phyloP scores from a whole-genome alignment of 108 stramenopile genomes.

The Schizochytrium sp. region DNA sequence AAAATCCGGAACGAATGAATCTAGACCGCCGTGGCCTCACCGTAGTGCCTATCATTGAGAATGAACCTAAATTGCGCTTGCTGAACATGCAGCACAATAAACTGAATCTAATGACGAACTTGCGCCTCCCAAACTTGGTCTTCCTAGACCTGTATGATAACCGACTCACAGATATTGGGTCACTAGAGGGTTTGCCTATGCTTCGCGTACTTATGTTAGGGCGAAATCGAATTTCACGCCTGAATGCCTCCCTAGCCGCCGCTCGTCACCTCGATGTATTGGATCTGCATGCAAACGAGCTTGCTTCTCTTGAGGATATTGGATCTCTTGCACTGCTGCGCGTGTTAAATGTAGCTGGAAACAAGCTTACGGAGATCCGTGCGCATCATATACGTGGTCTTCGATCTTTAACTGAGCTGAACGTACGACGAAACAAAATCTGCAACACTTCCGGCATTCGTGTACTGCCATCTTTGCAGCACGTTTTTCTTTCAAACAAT shows the following conservation, averaged over 20 bases:
- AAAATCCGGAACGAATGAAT: conserved; percentile 64
- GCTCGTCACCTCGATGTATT: conserved; percentile 72
- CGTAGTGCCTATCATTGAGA: conserved; percentile 68
- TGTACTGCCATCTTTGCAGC: conserved; percentile 67
- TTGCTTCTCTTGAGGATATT: conserved; percentile 67
- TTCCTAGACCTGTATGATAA: conserved; percentile 77
- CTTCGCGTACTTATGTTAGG: conserved; percentile 76
- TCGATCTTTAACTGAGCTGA: conserved; percentile 73
- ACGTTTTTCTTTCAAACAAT: conserved; percentile 75
- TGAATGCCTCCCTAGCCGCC: conserved; percentile 67
- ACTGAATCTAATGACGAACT: conserved; percentile 65
- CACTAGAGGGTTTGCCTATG: conserved; percentile 64
- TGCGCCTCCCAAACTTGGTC: conserved; percentile 71
- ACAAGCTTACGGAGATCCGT: conserved; percentile 63
- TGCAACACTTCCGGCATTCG: conserved; percentile 61
- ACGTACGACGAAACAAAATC: conserved; percentile 72
- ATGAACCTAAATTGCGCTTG: conserved; percentile 70
- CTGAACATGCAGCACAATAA: conserved; percentile 77
- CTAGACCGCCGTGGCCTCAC: conserved; percentile 71
- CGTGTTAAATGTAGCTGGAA: conserved; percentile 76
- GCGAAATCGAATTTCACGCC: conserved; percentile 69
- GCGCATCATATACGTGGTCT: conserved; percentile 64
- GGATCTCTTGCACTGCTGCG: conserved; percentile 67
- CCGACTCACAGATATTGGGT: conserved; percentile 63
- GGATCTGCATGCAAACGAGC: conserved; percentile 74